Base-by-base conservation (phyloP, 768 basidiomycete genomes). In the Boletus sensibilis region DNA sequence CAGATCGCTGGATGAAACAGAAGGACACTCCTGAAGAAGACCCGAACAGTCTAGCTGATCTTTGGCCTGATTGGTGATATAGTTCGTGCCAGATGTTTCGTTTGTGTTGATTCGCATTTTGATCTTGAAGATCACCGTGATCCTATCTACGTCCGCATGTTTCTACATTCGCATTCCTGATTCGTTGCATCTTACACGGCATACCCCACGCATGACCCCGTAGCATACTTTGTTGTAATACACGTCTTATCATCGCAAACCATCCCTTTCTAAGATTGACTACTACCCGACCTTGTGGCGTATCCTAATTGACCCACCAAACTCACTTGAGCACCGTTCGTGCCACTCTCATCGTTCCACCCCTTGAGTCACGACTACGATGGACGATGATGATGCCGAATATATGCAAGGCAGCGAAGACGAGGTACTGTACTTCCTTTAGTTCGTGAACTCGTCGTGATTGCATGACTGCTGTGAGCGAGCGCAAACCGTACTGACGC, bases 311-410 rank as follows among this genome's bases (percentile, higher is more conserved):
- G 37, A 40, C 16, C n/a, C 34, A 5, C 21, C 33, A n/a, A 21
- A 46, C 18, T 18, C 18, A n/a, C 13, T 25, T 31, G 38, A 27
- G 9, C 21, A 9, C 5, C 40, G 16, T 52, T 52, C 18, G 37
- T 31, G 41, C 53, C 46, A 54, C 63, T 57, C 16, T 40, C 48
- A 10, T 34, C 38, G 12, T 34, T 64, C 18, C 27, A 60, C 34
- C 38, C 40, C 44, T 48, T 35, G 33, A 57, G 27, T 29, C 20
- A 54, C 50, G 13, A 56, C 60, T 13, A 61, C 64, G 13, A 94
- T 94, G 92, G 92, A 94, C 76, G 92, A 94, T 60, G 92, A 94
- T 71, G 92, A 94, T 76, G 92, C 92, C 66, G 92, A 93, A 74
- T 94, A 94, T 65, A 92, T 94, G 90, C 89, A 91, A 74, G 90